phyloP scores from a whole-genome alignment of 1,139 yeast species.

The Hansenula anomala region DNA sequence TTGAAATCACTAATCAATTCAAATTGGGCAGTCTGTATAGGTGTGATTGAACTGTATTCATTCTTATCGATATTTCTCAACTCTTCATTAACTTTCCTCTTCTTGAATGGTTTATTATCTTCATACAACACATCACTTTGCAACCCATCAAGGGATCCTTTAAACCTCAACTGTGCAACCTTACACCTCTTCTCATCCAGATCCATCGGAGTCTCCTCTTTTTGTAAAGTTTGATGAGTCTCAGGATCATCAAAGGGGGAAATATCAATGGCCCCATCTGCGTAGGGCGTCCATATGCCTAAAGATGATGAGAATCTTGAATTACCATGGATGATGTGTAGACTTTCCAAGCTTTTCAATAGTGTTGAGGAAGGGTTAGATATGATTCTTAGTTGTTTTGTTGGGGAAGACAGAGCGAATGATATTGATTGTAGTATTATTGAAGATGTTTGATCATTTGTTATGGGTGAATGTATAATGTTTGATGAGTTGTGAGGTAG shows the following conservation, averaged over 20 bases:
- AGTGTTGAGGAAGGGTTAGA: slow-evolving; percentile 28
- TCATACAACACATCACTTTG: slow-evolving; percentile 35
- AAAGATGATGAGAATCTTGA: slow-evolving; percentile 54
- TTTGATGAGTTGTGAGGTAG: slow-evolving; percentile 47
- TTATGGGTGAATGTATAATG: slow-evolving; percentile 39
- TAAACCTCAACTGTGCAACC: slow-evolving; percentile 43
- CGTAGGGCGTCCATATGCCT: slow-evolving; percentile 71
- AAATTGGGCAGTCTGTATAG: slow-evolving; percentile 49
- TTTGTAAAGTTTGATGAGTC: slow-evolving; percentile 20
- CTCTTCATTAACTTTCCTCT: slow-evolving; percentile 17
- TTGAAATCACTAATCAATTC: slow-evolving; percentile 25
- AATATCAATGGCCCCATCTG: slow-evolving; percentile 57
- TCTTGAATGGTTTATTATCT: slow-evolving; percentile 20
- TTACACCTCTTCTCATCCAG: slow-evolving; percentile 16
- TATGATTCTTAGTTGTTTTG: slow-evolving; percentile 28
- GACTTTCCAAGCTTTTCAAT: slow-evolving; percentile 36
- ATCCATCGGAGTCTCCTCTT: slow-evolving; percentile 7
- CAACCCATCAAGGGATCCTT: slow-evolving; percentile 42
- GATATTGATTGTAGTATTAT: slow-evolving; percentile 58
- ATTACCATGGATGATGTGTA: slow-evolving; percentile 47
- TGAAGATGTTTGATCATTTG: too few relatives aligned
- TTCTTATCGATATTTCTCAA: slow-evolving; percentile 24
- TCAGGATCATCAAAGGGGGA: slow-evolving; percentile 46
- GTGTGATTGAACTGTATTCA: slow-evolving; percentile 46
- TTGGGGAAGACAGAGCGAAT: slow-evolving; percentile 37